Evolutionary conservation across 2,329 filamentous ascomycete genomes (phyloP).

Genomic region (Cordyceps cateniannulata): DNA sequence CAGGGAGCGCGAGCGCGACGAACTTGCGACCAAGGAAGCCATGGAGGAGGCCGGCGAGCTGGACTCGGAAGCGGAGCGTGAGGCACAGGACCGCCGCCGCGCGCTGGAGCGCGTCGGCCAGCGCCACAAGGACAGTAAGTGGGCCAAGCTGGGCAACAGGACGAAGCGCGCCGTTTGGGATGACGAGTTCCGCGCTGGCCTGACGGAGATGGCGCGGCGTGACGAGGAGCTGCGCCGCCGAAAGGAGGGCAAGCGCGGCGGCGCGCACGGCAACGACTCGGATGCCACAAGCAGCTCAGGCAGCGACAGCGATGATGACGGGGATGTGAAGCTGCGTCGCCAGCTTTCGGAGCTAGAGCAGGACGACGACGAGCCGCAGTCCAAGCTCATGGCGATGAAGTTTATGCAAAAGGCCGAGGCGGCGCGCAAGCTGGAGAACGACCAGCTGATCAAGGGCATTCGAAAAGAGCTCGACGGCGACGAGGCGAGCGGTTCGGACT

Average conservation of each 20-base stretch:
- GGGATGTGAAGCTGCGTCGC: slow-evolving; percentile 44
- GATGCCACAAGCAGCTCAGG: slow-evolving; percentile 39
- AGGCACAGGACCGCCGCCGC: slow-evolving; percentile 62
- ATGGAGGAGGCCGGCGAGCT: slow-evolving; percentile 52
- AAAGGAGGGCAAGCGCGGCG: slow-evolving; percentile 62
- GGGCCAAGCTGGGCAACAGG: slow-evolving; percentile 79
- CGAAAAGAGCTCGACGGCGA: slow-evolving; percentile 65
- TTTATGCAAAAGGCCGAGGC: slow-evolving; percentile 93
- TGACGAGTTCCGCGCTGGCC: slow-evolving; percentile 70
- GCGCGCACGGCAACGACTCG: slow-evolving; percentile 41
- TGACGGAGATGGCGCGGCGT: slow-evolving; percentile 73
- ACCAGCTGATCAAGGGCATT: slow-evolving; percentile 65
- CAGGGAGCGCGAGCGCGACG: slow-evolving; percentile 55
- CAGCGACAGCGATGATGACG: slow-evolving; percentile 47
- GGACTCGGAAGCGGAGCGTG: slow-evolving; percentile 59
- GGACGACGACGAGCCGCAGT: slow-evolving; percentile 45
- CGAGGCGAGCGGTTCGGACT: slow-evolving; percentile 37
- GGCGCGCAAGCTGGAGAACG: slow-evolving; percentile 69
- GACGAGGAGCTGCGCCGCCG: slow-evolving; percentile 77
- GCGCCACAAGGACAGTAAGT: slow-evolving; percentile 82
- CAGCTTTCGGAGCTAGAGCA: slow-evolving; percentile 36
- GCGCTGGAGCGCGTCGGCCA: slow-evolving; percentile 81
- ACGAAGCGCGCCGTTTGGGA: slow-evolving; percentile 81
- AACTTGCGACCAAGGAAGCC: slow-evolving; percentile 45
- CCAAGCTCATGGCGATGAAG: slow-evolving; percentile 73